These are phyloP conservation scores for Colletotrichum sp. DNA, from an alignment of 2,329 filamentous ascomycete genomes.

Conservation along the genomic window DNA sequence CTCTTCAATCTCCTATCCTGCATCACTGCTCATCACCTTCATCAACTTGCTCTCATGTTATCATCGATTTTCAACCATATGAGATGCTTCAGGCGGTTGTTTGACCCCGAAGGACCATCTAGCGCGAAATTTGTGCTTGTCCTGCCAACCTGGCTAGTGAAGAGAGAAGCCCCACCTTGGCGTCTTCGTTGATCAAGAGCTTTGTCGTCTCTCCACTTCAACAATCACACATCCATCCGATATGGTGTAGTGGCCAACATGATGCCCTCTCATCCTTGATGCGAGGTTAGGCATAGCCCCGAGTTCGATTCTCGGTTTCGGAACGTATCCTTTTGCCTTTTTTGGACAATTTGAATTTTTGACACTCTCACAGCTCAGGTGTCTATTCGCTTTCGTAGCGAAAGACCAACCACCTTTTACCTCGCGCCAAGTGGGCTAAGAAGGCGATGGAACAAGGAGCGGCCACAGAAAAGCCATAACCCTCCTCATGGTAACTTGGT, in stretches of 20 bases:
- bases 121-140: background rate
- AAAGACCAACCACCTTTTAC: background rate
- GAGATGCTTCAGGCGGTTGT: fast-evolving
- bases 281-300: constrained; percentile 5
- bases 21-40: background rate
- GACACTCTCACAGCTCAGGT: background rate
- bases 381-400: too few relatives aligned
- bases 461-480: background rate
- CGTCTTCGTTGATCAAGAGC: background rate
- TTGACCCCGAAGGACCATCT: fast-evolving
- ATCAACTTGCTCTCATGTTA: too few relatives aligned
- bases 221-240: background rate
- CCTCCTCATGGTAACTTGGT: too few relatives aligned
- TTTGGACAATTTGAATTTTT: background rate
- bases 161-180: background rate
- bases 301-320: constrained; percentile 11
- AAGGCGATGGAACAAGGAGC: background rate
- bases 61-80: background rate
- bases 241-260: constrained; percentile 10
- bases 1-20: background rate
- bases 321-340: background rate
- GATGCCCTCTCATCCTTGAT: background rate
- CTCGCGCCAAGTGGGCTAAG: too few relatives aligned
- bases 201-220: background rate
- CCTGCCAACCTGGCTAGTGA: background rate